Evolutionary conservation across 129 eudicot species (phyloP).

Genomic region (Saposhnikovia divaricata): DNA sequence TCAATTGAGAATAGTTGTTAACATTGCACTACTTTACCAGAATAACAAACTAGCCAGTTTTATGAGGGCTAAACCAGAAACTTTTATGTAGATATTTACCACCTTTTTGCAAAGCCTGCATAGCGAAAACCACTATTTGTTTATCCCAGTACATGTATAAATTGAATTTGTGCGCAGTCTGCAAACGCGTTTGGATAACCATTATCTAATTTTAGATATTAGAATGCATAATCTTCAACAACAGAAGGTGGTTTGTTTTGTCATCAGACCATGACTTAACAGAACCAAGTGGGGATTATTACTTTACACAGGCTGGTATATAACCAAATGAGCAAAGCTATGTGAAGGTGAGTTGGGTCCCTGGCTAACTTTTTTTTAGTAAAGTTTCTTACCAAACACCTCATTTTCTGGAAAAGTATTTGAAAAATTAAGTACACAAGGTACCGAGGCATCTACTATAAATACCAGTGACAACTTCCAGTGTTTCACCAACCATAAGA

Average conservation of each 20-base stretch:
- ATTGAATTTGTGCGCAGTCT: not conserved
- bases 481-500: not conserved
- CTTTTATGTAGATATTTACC: not conserved
- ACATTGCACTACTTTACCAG: not conserved
- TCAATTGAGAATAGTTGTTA: not conserved
- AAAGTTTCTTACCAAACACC: not conserved
- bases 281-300: not conserved
- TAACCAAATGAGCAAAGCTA: conserved; percentile 3
- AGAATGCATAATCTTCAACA: not conserved
- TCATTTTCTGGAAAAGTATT: not conserved
- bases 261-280: not conserved
- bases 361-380: not conserved
- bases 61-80: not conserved
- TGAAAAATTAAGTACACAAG: not conserved
- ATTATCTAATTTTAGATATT: not conserved
- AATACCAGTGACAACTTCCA: not conserved
- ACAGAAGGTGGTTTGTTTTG: not conserved
- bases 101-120: not conserved
- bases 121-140: not conserved
- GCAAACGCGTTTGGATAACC: not conserved
- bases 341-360: conserved; percentile 11
- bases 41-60: not conserved
- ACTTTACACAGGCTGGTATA: conserved; percentile 7
- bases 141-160: not conserved
- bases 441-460: not conserved